Evolutionary conservation across 75 land plant species (phyloP).

Genomic region (Sequoia sempervirens): DNA sequence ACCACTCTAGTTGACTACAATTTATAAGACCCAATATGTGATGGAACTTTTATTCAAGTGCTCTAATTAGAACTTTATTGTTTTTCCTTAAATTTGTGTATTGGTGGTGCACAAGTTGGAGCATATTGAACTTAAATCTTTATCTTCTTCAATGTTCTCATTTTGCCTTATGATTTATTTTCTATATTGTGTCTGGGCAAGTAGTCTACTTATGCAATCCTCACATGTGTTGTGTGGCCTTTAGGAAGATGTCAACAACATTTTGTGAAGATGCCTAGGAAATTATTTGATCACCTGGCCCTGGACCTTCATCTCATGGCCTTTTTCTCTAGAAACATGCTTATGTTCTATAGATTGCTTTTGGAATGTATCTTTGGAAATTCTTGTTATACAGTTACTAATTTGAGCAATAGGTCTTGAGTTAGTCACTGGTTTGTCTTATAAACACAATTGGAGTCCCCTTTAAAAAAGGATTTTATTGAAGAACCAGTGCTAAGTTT

Average conservation of each 20-base stretch:
- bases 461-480: too few relatives aligned
- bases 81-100: background rate
- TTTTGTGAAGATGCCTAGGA: background rate
- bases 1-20: too few relatives aligned
- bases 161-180: background rate
- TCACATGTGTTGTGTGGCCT: background rate
- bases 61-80: background rate
- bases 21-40: too few relatives aligned
- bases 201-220: background rate
- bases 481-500: too few relatives aligned
- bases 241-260: background rate
- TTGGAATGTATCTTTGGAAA: background rate
- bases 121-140: background rate
- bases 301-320: background rate
- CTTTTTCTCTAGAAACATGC: background rate
- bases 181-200: background rate
- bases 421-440: background rate
- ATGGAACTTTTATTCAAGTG: background rate
- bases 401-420: background rate
- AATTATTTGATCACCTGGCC: background rate
- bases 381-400: background rate
- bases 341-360: background rate
- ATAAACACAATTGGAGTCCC: too few relatives aligned
- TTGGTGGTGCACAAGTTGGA: background rate
- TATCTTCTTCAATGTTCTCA: background rate